Evolutionary conservation across 2,329 filamentous ascomycete species (phyloP).

Genomic region (Trichophyton equinum): DNA sequence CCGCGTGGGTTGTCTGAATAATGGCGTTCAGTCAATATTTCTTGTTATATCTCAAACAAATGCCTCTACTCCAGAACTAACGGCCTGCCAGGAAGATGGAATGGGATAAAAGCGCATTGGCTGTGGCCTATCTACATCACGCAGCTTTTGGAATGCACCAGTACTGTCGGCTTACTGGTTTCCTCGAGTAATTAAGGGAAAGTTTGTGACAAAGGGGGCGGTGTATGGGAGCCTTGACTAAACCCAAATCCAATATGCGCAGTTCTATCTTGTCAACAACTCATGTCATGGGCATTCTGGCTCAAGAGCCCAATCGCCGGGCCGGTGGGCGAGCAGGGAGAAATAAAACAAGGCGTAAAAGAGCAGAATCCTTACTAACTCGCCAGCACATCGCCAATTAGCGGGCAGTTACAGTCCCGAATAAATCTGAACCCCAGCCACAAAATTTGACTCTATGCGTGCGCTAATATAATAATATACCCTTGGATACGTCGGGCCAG

Average conservation of each 20-base stretch:
- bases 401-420: neutral
- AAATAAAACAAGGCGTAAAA: neutral
- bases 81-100: neutral
- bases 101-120: neutral
- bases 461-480: neutral
- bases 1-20: neutral
- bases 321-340: neutral
- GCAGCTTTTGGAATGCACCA: neutral
- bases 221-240: neutral
- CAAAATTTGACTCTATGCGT: neutral
- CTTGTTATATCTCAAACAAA: too few species aligned
- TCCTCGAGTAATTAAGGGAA: neutral
- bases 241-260: neutral
- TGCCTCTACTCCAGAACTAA: too few species aligned
- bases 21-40: neutral
- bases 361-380: neutral
- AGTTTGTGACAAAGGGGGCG: neutral
- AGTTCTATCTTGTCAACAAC: neutral
- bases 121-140: neutral
- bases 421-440: neutral
- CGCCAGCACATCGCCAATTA: neutral
- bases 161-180: neutral
- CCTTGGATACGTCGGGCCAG: neutral
- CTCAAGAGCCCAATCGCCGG: neutral
- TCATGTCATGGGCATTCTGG: neutral